Conservation (phyloP, 257 asterid genomes). For the Penstemon eatonii region DNA sequence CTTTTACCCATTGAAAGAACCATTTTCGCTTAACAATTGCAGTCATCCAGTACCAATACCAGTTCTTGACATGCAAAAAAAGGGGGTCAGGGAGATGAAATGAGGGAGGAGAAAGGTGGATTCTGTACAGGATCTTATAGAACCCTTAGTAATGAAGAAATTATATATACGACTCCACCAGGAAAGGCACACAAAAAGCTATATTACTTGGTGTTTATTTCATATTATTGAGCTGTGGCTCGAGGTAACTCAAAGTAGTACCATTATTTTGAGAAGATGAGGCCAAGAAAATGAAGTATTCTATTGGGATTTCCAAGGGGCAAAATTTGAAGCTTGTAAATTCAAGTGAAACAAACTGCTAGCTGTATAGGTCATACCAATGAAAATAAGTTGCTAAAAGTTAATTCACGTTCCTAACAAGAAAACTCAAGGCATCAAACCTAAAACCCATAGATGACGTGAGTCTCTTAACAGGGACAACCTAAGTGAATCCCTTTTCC, state of each 20-base stretch:
- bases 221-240: background rate
- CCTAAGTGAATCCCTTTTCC: background rate
- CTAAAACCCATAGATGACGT: background rate
- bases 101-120: background rate
- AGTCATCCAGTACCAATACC: background rate
- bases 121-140: background rate
- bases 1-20: background rate
- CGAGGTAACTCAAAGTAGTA: background rate
- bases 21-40: background rate
- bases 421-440: too few relatives aligned
- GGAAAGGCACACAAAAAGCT: background rate
- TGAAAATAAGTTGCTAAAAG: too few relatives aligned
- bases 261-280: background rate
- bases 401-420: too few relatives aligned
- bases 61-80: background rate
- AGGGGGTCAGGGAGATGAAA: too few relatives aligned
- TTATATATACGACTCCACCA: background rate
- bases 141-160: background rate
- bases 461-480: background rate
- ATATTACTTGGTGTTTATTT: background rate
- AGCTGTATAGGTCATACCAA: background rate
- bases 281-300: background rate
- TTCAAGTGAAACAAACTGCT: background rate
- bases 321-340: background rate
- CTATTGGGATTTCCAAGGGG: background rate